These are phyloP conservation scores for Sporormia fimetaria DNA, from an alignment of 495 filamentous ascomycete species.

Conservation along the genomic window DNA sequence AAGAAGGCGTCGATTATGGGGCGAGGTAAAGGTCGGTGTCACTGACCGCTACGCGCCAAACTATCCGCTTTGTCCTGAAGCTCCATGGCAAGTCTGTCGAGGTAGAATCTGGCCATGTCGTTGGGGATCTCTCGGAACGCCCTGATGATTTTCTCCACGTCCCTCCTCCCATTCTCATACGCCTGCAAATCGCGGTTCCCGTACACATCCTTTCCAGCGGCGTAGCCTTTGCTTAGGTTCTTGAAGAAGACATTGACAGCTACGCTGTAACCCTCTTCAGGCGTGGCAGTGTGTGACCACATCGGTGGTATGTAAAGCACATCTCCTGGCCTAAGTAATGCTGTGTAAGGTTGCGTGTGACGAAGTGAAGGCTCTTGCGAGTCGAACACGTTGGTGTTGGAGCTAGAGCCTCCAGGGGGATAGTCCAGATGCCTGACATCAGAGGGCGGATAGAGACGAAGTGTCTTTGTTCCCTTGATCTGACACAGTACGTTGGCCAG, in stretches of 20 bases:
- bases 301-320: conserved; percentile 70
- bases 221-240: conserved; percentile 56
- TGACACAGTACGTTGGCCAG: conserved; percentile 88
- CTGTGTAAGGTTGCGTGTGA: conserved; percentile 55
- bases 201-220: conserved; percentile 71
- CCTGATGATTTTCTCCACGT: conserved; percentile 55
- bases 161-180: conserved; percentile 68
- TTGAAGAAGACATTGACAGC: conserved; percentile 82
- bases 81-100: conserved; percentile 63
- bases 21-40: too few relatives aligned
- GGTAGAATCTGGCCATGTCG: conserved; percentile 61
- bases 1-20: too few relatives aligned
- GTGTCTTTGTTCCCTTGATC: conserved; percentile 54
- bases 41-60: too few relatives aligned
- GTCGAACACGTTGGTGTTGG: conserved; percentile 57
- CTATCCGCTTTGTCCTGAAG: conserved; percentile 34
- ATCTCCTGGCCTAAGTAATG: conserved; percentile 54
- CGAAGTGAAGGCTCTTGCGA: conserved; percentile 36
- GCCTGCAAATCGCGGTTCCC: conserved; percentile 76
- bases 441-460: conserved; percentile 66
- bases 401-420: conserved; percentile 68
- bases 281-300: conserved; percentile 72
- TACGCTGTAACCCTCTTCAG: conserved; percentile 51
- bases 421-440: conserved; percentile 61
- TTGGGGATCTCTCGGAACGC: conserved; percentile 55